These are phyloP conservation scores for Aspergillus indologenus DNA, from an alignment of 495 filamentous ascomycete species.

Conservation along the genomic window DNA sequence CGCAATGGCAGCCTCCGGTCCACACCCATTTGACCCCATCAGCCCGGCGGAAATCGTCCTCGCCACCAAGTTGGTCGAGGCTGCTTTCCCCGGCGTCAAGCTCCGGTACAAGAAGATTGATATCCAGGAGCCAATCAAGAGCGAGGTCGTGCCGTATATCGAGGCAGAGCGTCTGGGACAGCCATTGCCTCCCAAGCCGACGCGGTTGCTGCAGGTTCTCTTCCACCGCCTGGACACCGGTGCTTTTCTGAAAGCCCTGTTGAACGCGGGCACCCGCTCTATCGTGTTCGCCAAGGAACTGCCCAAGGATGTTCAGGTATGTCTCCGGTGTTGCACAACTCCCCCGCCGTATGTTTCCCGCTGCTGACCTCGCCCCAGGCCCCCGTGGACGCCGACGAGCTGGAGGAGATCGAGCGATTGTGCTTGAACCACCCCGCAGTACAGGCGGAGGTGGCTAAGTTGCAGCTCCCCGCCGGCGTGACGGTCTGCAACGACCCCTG, in stretches of 20 bases:
- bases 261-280: slow-evolving; percentile 33
- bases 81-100: slow-evolving; percentile 31
- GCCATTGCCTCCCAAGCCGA: slow-evolving; percentile 31
- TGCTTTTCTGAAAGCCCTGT: slow-evolving; percentile 37
- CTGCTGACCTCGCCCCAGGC: slow-evolving; percentile 20
- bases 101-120: slow-evolving; percentile 43
- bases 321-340: neutral
- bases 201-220: slow-evolving; percentile 38
- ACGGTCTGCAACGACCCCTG: slow-evolving; percentile 45
- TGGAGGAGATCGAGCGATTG: slow-evolving; percentile 40
- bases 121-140: slow-evolving; percentile 39
- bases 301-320: slow-evolving; percentile 39
- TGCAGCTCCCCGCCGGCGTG: slow-evolving; percentile 38
- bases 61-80: slow-evolving; percentile 36
- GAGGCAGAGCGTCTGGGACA: slow-evolving; percentile 37
- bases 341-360: neutral
- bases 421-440: slow-evolving; percentile 40
- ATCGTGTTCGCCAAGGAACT: slow-evolving; percentile 38
- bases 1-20: slow-evolving; percentile 9
- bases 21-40: slow-evolving; percentile 43
- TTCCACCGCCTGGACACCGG: slow-evolving; percentile 40
- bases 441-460: slow-evolving; percentile 42
- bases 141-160: slow-evolving; percentile 36
- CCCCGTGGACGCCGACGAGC: slow-evolving; percentile 40
- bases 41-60: slow-evolving; percentile 39